These are phyloP conservation scores for Trichophyton simii DNA, from an alignment of 2,329 filamentous ascomycete genomes.

Conservation along the genomic window DNA sequence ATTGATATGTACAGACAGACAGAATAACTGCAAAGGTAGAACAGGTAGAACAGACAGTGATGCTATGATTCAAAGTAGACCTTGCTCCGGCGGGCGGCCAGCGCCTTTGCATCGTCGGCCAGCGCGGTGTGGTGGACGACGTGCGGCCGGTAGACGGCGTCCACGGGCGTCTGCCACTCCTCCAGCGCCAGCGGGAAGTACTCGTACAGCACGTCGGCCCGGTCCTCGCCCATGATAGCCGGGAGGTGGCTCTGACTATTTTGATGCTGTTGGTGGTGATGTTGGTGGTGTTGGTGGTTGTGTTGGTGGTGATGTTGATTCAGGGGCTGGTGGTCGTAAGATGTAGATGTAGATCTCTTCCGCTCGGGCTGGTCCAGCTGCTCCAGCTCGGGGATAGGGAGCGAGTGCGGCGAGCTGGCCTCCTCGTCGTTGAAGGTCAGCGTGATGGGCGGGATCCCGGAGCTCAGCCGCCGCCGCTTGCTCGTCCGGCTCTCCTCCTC, in stretches of 20 bases:
- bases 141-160: slow-evolving; percentile 81
- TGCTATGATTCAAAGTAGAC: slow-evolving; percentile 46
- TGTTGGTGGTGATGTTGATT: neutral
- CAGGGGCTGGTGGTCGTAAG: too few relatives aligned
- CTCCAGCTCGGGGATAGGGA: slow-evolving; percentile 23
- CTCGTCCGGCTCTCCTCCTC: too few relatives aligned
- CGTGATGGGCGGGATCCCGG: slow-evolving; percentile 38
- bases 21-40: too few relatives aligned
- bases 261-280: neutral
- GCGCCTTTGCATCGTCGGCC: slow-evolving; percentile 55
- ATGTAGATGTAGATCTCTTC: too few relatives aligned
- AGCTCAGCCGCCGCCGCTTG: slow-evolving; percentile 25
- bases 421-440: slow-evolving; percentile 44
- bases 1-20: too few relatives aligned
- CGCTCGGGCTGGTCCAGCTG: too few relatives aligned
- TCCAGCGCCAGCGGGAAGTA: slow-evolving; percentile 87
- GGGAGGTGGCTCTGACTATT: slow-evolving; percentile 33
- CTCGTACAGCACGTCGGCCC: slow-evolving; percentile 76
- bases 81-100: slow-evolving; percentile 55
- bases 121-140: slow-evolving; percentile 74
- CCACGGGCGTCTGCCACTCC: slow-evolving; percentile 82
- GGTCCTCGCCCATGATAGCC: slow-evolving; percentile 45
- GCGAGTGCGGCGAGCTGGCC: slow-evolving; percentile 20
- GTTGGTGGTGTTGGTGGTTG: neutral
- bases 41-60: too few relatives aligned